Evolutionary conservation across 345 rosid species (phyloP), one percentile per base, ranked within the genome.

Genomic region (Hibiscus mutabilis): DNA sequence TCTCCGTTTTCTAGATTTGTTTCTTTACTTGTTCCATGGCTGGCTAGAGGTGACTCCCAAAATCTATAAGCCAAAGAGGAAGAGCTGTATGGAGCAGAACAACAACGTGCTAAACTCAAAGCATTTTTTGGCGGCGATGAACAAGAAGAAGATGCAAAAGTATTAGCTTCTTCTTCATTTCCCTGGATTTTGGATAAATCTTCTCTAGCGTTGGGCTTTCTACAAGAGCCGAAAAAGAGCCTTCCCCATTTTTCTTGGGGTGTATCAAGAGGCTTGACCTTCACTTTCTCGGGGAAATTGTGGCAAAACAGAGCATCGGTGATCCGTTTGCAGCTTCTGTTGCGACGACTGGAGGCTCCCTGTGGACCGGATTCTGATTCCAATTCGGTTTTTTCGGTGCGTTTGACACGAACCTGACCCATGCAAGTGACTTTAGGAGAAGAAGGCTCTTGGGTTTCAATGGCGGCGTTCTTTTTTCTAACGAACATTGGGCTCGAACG

Each of bases 351-450:
- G 12, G 44, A 0, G 11, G 44, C 12, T 40, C 53, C 53, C 6
- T 3, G n/a, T 49, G 35, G 3, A 63, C 75, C 53, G 5, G n/a
- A n/a, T n/a, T n/a, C n/a, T n/a, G 18, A 16, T 14, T 47, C 13
- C 13, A 18, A 47, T 14, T 18, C 74, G 37, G 75, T 44, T 35
- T 84, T 80, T 55, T 84, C 84, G 35, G 87, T 81, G 16, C 96
- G 84, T 31, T 78, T 78, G 74, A 86, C 94, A 61, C 96, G 89
- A 66, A 93, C 96, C 75, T 93, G 97, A 21, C 98, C 98, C 90
- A 93, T 89, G 97, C 98, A 93, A 33, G 98, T 91, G 46, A 93
- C 98, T 75, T 89, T 91, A 0, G 98, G 98, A 5, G 98, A 93
- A 52, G 96, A 76, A 14, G 98, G 98, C 66, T 93, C 98, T 66